Base-by-base conservation (phyloP, 345 rosid species). In the Trapa incisa region DNA sequence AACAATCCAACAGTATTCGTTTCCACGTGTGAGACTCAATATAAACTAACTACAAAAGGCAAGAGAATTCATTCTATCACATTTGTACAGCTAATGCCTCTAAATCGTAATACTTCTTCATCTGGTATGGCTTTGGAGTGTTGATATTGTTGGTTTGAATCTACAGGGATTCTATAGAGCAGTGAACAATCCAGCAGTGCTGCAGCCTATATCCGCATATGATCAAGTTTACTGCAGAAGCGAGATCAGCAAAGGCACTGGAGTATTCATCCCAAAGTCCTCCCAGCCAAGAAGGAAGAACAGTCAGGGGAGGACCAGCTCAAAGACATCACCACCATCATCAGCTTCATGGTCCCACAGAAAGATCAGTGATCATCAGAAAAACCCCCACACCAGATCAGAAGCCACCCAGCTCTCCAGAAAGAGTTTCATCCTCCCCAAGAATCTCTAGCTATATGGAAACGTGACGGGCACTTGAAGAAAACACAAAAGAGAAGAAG, bases 191-290 rank as follows among this genome's bases (percentile, higher is more conserved):
- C 54, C 82, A 73, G n/a, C 75, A 35, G 75, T 76, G 5, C 72
- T 78, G 67, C 72, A 87, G 70, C 88, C 85, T 57, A 76, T 71
- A 6, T 48, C 41, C 13, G 1, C 73, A 73, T 60, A 81, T 69
- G 85, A 79, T 73, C 79, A 61, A 58, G 32, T 36, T 47, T 37
- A 48, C 66, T 42, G 72, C 54, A 12, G 65, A 61, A 60, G 57
- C 7, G 65, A 52, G 41, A 47, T 63, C 5, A 70, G 72, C 47
- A 47, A 70, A 70, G 72, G 72, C 13, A 70, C 72, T 5, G 72
- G 67, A 62, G 72, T 70, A 41, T 70, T 70, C 60, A 70, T 70
- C 66, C 72, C 72, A 7, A 70, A 63, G 66, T 53, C 36, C 17
- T n/a, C 72, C 14, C 72, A 70, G 6, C 72, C 65, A 47, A 70